Percentiles rank a stretch among this genome's conserved stretches.
phyloP scores from a whole-genome alignment of 2,329 filamentous ascomycete genomes.

The Cytospora schulzeri region DNA sequence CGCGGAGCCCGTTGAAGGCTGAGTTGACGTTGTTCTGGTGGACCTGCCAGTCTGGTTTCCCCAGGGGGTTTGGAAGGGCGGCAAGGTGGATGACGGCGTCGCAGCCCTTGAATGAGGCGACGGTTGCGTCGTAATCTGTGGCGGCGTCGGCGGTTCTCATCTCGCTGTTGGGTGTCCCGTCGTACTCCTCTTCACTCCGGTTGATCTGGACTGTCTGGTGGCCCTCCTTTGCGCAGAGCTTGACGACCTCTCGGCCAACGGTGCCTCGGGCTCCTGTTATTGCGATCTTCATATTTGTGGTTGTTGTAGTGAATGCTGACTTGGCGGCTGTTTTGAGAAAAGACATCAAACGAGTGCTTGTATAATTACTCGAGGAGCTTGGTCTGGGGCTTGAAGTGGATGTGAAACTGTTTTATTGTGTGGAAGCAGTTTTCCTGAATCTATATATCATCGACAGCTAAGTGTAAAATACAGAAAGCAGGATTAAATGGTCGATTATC shows the following conservation, averaged over 20 bases:
- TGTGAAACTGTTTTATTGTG: neutral
- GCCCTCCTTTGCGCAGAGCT: slow-evolving; percentile 36
- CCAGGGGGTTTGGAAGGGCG: slow-evolving; percentile 40
- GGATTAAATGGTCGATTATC: no score
- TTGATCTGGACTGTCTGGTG: slow-evolving; percentile 40
- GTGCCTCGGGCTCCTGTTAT: slow-evolving; percentile 42
- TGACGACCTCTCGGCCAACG: slow-evolving; percentile 36
- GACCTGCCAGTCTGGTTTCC: slow-evolving; percentile 36
- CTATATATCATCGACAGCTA: neutral
- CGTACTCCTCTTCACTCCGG: slow-evolving; percentile 35
- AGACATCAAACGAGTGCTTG: neutral
- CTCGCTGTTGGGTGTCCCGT: slow-evolving; percentile 37
- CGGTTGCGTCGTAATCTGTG: slow-evolving; percentile 36
- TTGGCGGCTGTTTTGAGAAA: neutral
- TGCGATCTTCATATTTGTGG: slow-evolving; percentile 41
- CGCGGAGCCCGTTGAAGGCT: slow-evolving; percentile 43
- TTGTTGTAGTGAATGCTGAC: neutral
- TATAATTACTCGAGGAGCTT: neutral
- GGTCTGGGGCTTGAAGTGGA: neutral
- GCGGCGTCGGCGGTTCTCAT: slow-evolving; percentile 39
- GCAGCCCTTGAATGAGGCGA: slow-evolving; percentile 24
- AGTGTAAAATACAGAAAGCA: no score
- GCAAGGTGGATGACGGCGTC: slow-evolving; percentile 31
- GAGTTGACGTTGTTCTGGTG: slow-evolving; percentile 42
- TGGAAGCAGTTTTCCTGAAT: neutral